Evolutionary conservation across 768 basidiomycete genomes (phyloP).

Genomic region (Termitomyces sp.): DNA sequence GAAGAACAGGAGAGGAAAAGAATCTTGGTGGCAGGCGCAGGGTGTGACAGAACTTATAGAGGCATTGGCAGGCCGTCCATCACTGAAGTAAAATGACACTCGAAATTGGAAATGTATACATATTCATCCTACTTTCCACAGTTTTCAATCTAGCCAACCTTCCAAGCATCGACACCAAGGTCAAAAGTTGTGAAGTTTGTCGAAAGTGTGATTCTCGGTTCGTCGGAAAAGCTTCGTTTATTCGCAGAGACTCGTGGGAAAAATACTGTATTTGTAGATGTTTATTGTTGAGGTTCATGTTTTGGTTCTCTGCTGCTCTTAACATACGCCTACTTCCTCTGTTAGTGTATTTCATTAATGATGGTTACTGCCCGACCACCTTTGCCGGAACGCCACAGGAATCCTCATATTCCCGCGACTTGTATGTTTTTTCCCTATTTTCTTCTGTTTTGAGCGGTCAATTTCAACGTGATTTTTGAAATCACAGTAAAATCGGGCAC

Average conservation of each 20-base stretch:
- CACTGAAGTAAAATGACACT: slow-evolving; percentile 36
- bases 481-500: slow-evolving; percentile 28
- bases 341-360: slow-evolving; percentile 16
- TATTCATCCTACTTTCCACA: slow-evolving; percentile 2
- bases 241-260: slow-evolving; percentile 22
- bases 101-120: slow-evolving; percentile 4
- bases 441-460: slow-evolving; percentile 1
- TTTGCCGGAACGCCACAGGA: slow-evolving; percentile 45
- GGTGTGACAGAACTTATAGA: slow-evolving; percentile 66
- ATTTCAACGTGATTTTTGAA: slow-evolving; percentile 10
- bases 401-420: slow-evolving; percentile 40
- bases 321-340: slow-evolving; percentile 2
- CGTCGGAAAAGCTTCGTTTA: slow-evolving; percentile 7
- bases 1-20: slow-evolving; percentile 78
- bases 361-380: slow-evolving; percentile 36
- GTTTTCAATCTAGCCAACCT: not conserved
- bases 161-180: not conserved
- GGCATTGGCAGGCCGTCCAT: slow-evolving; percentile 59
- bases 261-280: slow-evolving; percentile 22
- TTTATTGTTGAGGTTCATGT: slow-evolving; percentile 23
- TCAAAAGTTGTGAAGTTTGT: slow-evolving; percentile 3
- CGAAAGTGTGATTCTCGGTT: not conserved
- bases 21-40: slow-evolving; percentile 62
- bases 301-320: slow-evolving; percentile 12
- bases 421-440: slow-evolving; percentile 23